Evolutionary conservation across 345 rosid species (phyloP).

Genomic region (Sapria himalayana): DNA sequence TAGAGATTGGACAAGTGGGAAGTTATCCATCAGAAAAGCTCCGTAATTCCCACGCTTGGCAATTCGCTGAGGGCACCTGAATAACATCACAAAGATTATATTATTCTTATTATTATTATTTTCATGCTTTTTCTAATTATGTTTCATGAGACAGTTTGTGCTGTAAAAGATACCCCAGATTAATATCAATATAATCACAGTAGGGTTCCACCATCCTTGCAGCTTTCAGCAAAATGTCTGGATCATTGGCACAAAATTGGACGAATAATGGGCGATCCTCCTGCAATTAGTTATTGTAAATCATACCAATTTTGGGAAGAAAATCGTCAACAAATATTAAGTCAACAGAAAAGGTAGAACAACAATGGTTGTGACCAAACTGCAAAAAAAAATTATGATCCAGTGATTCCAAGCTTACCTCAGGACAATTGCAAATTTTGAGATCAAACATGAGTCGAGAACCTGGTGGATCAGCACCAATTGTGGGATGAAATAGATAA

Average conservation of each 20-base stretch:
- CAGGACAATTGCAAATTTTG: no score
- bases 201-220: conserved; percentile 55
- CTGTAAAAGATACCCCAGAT: conserved; percentile 43
- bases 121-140: background rate
- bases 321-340: no score
- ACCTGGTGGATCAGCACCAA: no score
- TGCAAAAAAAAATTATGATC: no score
- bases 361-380: no score
- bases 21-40: conserved; percentile 90
- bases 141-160: background rate
- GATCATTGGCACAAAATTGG: conserved; percentile 94
- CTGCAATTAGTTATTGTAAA: conserved; percentile 18
- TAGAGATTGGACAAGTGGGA: conserved; percentile 61
- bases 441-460: no score
- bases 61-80: conserved; percentile 87
- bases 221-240: conserved; percentile 53
- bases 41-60: conserved; percentile 82
- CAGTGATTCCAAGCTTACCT: no score
- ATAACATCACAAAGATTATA: conserved; percentile 1
- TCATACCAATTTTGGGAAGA: background rate
- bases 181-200: conserved; percentile 87
- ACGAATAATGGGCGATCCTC: conserved; percentile 91
- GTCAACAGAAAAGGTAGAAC: no score
- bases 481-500: no score
- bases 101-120: no score